Conservation (phyloP, 306 rosid genomes). For the Hylodesmum podocarpum region DNA sequence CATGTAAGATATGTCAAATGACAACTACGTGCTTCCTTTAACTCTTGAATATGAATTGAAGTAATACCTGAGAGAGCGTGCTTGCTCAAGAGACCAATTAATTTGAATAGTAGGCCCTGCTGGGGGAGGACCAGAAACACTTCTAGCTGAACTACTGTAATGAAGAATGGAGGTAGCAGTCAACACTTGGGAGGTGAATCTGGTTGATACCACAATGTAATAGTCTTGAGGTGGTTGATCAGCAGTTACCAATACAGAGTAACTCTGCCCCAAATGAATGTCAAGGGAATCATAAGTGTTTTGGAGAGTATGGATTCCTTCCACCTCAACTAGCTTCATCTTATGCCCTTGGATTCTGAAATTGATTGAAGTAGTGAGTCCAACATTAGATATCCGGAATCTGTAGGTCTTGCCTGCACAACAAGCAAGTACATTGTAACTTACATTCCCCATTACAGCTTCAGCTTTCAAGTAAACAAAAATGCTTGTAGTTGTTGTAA, state of each 20-base stretch:
- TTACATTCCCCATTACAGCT: neutral
- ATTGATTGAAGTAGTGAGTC: slow-evolving; percentile 73
- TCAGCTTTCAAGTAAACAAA: neutral
- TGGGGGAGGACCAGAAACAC: slow-evolving; percentile 69
- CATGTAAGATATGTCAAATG: neutral
- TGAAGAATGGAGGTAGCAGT: slow-evolving; percentile 66
- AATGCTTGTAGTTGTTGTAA: neutral
- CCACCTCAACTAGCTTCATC: slow-evolving; percentile 79
- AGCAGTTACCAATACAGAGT: slow-evolving; percentile 75
- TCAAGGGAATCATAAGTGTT: slow-evolving; percentile 79
- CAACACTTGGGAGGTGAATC: slow-evolving; percentile 72
- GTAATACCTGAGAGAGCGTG: slow-evolving; percentile 73
- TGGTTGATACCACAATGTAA: slow-evolving; percentile 62
- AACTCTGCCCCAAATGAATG: slow-evolving; percentile 86
- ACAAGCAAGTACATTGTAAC: slow-evolving; percentile 19
- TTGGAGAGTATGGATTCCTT: slow-evolving; percentile 87
- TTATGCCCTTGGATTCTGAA: slow-evolving; percentile 90
- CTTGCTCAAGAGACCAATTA: slow-evolving; percentile 91
- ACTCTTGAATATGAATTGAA: neutral
- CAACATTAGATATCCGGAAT: slow-evolving; percentile 84
- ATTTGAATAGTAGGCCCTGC: slow-evolving; percentile 76
- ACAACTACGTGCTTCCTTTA: neutral
- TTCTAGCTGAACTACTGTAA: slow-evolving; percentile 67
- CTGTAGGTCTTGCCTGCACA: slow-evolving; percentile 77
- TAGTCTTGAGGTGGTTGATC: slow-evolving; percentile 77